phyloP scores from a whole-genome alignment of 495 filamentous ascomycete genomes.

The Penicillium cosmopolitanum region DNA sequence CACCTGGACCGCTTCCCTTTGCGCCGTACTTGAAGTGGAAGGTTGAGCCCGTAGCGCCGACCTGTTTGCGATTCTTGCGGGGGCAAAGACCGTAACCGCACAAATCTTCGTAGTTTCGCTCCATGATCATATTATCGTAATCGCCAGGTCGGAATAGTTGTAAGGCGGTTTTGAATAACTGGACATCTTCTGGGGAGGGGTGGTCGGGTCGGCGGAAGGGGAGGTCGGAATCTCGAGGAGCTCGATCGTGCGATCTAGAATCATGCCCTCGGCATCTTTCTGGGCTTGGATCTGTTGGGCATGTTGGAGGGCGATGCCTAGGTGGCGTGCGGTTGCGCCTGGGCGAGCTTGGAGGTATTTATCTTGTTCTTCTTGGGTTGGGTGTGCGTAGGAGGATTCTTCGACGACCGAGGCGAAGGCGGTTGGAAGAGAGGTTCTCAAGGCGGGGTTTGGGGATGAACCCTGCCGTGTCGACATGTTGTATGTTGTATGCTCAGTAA shows the following conservation, averaged over 20 bases:
- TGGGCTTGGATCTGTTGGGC: conserved; percentile 77
- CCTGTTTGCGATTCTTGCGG: conserved; percentile 50
- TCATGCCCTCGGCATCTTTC: conserved; percentile 70
- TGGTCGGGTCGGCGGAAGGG: conserved; percentile 55
- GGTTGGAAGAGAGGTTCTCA: conserved; percentile 57
- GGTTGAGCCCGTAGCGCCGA: conserved; percentile 36
- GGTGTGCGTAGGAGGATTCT: conserved; percentile 30
- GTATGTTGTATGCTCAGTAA: neutral
- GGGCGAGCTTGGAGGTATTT: conserved; percentile 38
- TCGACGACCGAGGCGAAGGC: conserved; percentile 39
- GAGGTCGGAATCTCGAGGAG: conserved; percentile 64
- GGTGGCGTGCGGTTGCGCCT: conserved; percentile 54
- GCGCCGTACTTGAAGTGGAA: conserved; percentile 54
- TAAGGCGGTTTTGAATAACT: conserved; percentile 60
- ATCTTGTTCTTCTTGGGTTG: conserved; percentile 40
- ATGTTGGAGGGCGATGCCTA: conserved; percentile 73
- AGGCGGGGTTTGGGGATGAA: conserved; percentile 49
- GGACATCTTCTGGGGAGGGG: conserved; percentile 61
- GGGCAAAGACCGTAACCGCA: conserved; percentile 88
- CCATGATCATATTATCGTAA: conserved; percentile 82
- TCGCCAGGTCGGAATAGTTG: conserved; percentile 78
- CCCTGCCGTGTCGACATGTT: conserved; percentile 23
- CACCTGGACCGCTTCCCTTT: conserved; percentile 55
- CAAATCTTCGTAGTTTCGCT: conserved; percentile 75
- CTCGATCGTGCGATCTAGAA: conserved; percentile 69